Percentiles rank a stretch among this genome's conserved stretches.
These are phyloP conservation scores for Rhodotorula diobovata DNA, from an alignment of 768 basidiomycete genomes.

Conservation along the genomic window DNA sequence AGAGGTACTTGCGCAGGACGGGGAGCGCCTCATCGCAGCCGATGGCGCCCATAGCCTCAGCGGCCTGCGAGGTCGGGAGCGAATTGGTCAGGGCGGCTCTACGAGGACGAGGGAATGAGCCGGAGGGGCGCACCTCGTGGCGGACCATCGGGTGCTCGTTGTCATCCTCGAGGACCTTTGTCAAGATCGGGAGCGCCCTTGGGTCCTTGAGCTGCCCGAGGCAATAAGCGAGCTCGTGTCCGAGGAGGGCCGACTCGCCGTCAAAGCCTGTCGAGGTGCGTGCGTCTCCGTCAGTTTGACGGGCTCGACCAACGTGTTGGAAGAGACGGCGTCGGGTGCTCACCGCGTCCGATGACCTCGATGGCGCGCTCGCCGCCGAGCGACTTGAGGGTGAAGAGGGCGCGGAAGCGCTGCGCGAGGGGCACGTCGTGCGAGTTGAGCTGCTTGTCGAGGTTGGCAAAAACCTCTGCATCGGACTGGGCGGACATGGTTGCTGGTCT, in stretches of 20 bases:
- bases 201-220: slow-evolving; percentile 80
- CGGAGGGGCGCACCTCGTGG: slow-evolving; percentile 66
- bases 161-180: slow-evolving; percentile 64
- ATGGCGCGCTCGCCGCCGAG: slow-evolving; percentile 63
- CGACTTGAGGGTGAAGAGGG: slow-evolving; percentile 85
- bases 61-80: slow-evolving; percentile 58
- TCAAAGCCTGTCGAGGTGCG: slow-evolving; percentile 59
- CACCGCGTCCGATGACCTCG: slow-evolving; percentile 77
- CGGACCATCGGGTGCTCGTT: slow-evolving; percentile 91
- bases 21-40: slow-evolving; percentile 63
- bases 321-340: slow-evolving; percentile 24
- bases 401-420: slow-evolving; percentile 80
- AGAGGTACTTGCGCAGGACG: slow-evolving; percentile 65
- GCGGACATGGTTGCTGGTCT: neutral
- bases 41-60: slow-evolving; percentile 98
- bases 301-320: neutral
- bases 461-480: slow-evolving; percentile 51
- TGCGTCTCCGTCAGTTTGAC: neutral
- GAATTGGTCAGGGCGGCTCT: too few species aligned
- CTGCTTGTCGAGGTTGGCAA: slow-evolving; percentile 67
- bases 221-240: slow-evolving; percentile 96
- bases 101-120: neutral
- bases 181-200: slow-evolving; percentile 71
- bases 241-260: slow-evolving; percentile 82
- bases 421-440: slow-evolving; percentile 73